A percentile compares a stretch with the other conserved stretches of the same genome.
Evolutionary conservation across 805 yeast genomes (phyloP).

Genomic region (Myxozyma kluyveri): DNA sequence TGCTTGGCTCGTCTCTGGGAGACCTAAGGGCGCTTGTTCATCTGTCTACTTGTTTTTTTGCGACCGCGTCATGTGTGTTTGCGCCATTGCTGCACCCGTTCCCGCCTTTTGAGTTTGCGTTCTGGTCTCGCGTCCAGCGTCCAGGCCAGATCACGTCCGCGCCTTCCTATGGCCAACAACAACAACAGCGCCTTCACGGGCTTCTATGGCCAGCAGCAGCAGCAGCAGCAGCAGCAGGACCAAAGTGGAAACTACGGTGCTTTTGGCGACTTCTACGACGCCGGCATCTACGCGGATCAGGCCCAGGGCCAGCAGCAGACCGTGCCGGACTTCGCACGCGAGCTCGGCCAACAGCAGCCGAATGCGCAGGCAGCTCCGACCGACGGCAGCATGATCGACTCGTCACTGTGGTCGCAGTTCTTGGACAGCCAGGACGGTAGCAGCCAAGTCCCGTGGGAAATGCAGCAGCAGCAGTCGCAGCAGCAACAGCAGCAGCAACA

Average conservation of each 20-base stretch:
- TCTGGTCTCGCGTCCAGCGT: no score
- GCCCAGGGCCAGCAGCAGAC: slow-evolving; percentile 1
- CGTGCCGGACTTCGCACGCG: no score
- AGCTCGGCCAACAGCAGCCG: slow-evolving; percentile 1
- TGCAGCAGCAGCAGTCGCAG: slow-evolving; percentile 5
- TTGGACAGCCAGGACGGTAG: not conserved
- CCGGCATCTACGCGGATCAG: not conserved
- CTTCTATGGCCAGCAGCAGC: slow-evolving; percentile 6
- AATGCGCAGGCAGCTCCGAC: slow-evolving; percentile 5
- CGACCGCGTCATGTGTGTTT: no score
- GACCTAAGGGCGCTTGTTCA: no score
- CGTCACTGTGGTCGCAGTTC: not conserved
- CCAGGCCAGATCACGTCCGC: not conserved
- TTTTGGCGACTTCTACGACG: slow-evolving; percentile 4
- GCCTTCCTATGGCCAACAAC: slow-evolving; percentile 1
- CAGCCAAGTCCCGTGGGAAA: not conserved
- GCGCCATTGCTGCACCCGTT: no score
- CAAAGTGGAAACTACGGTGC: slow-evolving; percentile 1
- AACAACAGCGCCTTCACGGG: not conserved
- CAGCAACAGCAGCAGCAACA: slow-evolving; percentile 5
- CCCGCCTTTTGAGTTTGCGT: no score
- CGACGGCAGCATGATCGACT: not conserved
- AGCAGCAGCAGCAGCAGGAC: slow-evolving; percentile 6
- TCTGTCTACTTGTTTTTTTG: no score
- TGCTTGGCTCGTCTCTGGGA: no score